These are phyloP conservation scores for Mallotus japonicus DNA, from an alignment of 441 rosid genomes.

Conservation along the genomic window DNA sequence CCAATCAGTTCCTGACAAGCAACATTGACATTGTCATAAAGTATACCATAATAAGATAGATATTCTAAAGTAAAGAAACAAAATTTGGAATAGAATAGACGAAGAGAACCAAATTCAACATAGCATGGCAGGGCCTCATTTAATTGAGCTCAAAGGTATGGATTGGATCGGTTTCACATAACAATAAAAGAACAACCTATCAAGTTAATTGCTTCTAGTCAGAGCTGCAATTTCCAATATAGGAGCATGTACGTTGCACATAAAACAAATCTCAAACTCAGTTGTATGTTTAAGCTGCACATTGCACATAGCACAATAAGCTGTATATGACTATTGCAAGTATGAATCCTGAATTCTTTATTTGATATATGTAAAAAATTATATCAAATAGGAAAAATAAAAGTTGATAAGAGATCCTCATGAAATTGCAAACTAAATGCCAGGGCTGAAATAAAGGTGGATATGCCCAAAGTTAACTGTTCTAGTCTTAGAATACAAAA, in stretches of 20 bases:
- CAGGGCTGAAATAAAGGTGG: background rate
- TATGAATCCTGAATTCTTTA: background rate
- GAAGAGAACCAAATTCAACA: conserved; percentile 3
- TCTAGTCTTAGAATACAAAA: background rate
- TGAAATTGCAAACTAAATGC: background rate
- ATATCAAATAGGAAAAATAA: background rate
- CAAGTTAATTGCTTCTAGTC: background rate
- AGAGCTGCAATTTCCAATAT: background rate
- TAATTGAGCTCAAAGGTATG: background rate
- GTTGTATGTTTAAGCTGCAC: background rate
- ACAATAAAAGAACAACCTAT: background rate
- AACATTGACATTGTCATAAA: conserved; percentile 19
- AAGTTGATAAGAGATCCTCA: background rate
- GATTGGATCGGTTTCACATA: background rate
- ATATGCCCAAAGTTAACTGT: background rate
- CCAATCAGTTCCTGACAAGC: conserved; percentile 74
- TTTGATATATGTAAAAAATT: background rate
- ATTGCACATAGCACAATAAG: no score
- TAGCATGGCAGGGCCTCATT: conserved; percentile 7
- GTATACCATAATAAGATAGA: no score
- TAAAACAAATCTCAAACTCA: background rate
- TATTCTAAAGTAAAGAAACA: background rate
- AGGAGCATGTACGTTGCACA: background rate
- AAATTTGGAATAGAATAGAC: background rate
- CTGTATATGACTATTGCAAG: background rate